A percentile compares a stretch with the other conserved stretches of the same genome.
Conservation (phyloP, 331 rosid species). For the Rhamnella rubrinervis region DNA sequence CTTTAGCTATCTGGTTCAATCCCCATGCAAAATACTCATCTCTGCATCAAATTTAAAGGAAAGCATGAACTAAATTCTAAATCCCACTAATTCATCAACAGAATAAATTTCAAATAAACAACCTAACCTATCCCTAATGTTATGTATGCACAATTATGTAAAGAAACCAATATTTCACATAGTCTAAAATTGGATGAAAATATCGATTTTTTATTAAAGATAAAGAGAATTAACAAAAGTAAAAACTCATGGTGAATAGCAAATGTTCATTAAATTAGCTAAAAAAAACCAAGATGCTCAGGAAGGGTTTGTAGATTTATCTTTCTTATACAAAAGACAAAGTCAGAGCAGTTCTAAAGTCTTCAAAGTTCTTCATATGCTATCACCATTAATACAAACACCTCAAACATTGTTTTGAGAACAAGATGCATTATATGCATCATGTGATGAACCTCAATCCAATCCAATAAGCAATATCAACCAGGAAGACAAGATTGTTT, state of each 20-base stretch:
- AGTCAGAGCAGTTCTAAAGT: not conserved
- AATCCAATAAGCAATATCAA: not conserved
- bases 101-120: conserved; percentile 15
- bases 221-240: not conserved
- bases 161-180: not conserved
- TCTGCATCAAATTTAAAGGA: conserved; percentile 41
- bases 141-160: not conserved
- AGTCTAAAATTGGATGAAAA: too few relatives aligned
- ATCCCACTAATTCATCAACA: conserved; percentile 15
- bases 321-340: not conserved
- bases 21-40: conserved; percentile 99
- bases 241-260: too few relatives aligned
- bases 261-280: too few relatives aligned
- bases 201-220: too few relatives aligned
- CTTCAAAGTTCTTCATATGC: not conserved
- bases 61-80: not conserved
- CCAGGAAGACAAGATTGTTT: not conserved
- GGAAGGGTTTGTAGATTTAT: too few relatives aligned
- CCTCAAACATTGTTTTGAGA: not conserved
- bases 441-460: not conserved
- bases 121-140: not conserved
- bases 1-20: conserved; percentile 86
- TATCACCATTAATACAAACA: not conserved
- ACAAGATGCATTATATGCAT: not conserved
- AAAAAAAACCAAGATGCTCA: not conserved